Base-by-base conservation (phyloP, 2,329 filamentous ascomycete genomes). In the Colletotrichum plurivorum region DNA sequence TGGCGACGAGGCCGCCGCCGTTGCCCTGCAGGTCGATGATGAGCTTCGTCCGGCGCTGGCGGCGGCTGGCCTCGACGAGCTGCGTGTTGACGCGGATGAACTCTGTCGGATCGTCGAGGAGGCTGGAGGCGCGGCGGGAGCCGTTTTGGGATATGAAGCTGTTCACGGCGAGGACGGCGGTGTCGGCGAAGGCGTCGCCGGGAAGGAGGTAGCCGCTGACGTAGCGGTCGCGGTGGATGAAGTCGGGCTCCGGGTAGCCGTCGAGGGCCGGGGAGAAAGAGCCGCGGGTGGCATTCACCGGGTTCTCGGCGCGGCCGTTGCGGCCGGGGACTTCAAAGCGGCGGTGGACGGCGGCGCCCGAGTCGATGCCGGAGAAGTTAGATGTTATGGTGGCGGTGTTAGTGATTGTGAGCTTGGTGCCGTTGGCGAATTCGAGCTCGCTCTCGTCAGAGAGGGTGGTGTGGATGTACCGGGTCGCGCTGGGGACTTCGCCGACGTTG, bases 11-110 rank as follows among this genome's bases (percentile, higher is more conserved):
- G 1, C 91, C 91, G 46, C 91, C 91, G 1, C 81, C 81, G 72
- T 93, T 93, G 5, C 82, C 83, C 6, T 87, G 84, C 10, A 93
- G 74, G 71, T 93, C 91, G 68, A 93, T 86, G 39, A 93, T 82
- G 6, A 93, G 81, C 75, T 87, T 89, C 2, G 81, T 86, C 75
- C 89, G 90, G 2, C 83, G 81, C 2, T 80, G 79, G 2, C 75
- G 71, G 48, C 83, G 82, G 20, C 83, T 83, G 46, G 80, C 78
- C 0, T 80, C 78, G 25, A 90, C 80, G 71, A 90, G 86, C 8
- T 67, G 52, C 4, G n/a, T 31, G 7, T 36, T 20, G 15, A 69
- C 62, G 0, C 54, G 31, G 6, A 53, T 18, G 55, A 67, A 62
- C 4, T 71, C 69, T 2, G 54, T 12, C 27, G 41, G 48, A 46